Evolutionary conservation across 371 early-diverging fungal genomes (phyloP).

Genomic region (Mucor circinelloides): DNA sequence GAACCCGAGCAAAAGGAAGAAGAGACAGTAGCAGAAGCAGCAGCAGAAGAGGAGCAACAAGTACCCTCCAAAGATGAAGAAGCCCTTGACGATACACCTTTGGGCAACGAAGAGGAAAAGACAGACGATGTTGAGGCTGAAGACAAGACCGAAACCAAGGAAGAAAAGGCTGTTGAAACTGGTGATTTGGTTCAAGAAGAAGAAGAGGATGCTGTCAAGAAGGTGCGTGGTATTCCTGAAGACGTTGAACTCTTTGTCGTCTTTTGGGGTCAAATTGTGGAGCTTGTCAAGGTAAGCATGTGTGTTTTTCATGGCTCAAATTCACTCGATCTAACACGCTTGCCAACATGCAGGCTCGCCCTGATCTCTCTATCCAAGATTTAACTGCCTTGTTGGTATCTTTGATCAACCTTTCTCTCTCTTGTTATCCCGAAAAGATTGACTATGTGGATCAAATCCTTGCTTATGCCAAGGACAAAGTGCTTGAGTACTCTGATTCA

Average conservation of each 20-base stretch:
- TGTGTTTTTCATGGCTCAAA: no score
- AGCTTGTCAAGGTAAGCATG: slow-evolving; percentile 79
- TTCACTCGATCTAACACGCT: neutral
- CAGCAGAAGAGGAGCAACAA: slow-evolving; percentile 18
- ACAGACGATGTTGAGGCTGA: slow-evolving; percentile 21
- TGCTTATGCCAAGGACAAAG: slow-evolving; percentile 74
- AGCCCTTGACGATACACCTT: neutral
- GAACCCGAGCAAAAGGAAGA: neutral
- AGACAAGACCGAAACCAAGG: slow-evolving; percentile 7
- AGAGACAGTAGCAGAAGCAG: neutral
- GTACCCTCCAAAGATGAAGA: slow-evolving; percentile 19
- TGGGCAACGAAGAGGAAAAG: slow-evolving; percentile 16
- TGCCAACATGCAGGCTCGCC: slow-evolving; percentile 63
- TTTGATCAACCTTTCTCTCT: slow-evolving; percentile 81
- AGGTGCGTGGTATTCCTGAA: slow-evolving; percentile 76
- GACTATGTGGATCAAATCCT: slow-evolving; percentile 87
- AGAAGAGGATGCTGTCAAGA: slow-evolving; percentile 24
- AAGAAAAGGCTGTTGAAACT: slow-evolving; percentile 19
- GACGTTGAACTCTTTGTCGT: slow-evolving; percentile 89
- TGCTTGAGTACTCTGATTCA: slow-evolving; percentile 49
- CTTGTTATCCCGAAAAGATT: slow-evolving; percentile 87
- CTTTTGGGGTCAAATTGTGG: slow-evolving; percentile 92
- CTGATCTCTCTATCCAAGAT: slow-evolving; percentile 88
- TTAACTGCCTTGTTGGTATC: slow-evolving; percentile 85
- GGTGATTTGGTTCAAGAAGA: slow-evolving; percentile 15